Evolutionary conservation across 2,329 filamentous ascomycete species (phyloP), one percentile per base, ranked within the genome.

Genomic region (Fusarium sp.): DNA sequence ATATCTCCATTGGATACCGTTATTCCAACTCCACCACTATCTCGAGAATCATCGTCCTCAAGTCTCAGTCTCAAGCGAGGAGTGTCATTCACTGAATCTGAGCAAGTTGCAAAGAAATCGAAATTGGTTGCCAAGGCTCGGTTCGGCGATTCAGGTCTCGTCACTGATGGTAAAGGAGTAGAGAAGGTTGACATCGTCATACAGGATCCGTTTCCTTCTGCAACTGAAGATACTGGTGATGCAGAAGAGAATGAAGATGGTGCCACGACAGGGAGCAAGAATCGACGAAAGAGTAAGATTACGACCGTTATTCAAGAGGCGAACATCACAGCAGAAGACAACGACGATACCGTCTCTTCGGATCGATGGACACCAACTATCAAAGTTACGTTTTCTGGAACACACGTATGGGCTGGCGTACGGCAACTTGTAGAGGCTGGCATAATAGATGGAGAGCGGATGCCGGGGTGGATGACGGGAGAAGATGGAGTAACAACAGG

Each of bases 391-490:
- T 93, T 98, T 70, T 88, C 91, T 44, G 95, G 95, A 1, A 82
- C 87, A 2, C 94, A 97, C 79, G 91, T 97, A 6, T 96, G 97
- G 83, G 91, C 92, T 1, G 95, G 95, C 0, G 87, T 97, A 30
- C 88, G 94, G 54, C 90, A 92, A 78, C 86, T 97, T 38, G 92
- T 96, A 1, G 94, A 97, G 81, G 84, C 89, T 22, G 94, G 94
- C 1, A 87, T 93, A 57, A 85, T 97, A 32, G 90, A 97, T 79
- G 92, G 94, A 3, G 88, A 91, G 77, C 89, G 86, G 62, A 95
- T 97, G 92, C 94, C 95, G 0, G 93, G 93, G 0, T 97, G 94
- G 94, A 92, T 97, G 91, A 96, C 94, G 2, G 95, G 94, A 5
- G 94, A 97, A 78, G 93, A 94, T 50, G 93, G 91, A 1, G 90